phyloP scores from a whole-genome alignment of 257 asterid genomes.

The Solanum chmielewskii region DNA sequence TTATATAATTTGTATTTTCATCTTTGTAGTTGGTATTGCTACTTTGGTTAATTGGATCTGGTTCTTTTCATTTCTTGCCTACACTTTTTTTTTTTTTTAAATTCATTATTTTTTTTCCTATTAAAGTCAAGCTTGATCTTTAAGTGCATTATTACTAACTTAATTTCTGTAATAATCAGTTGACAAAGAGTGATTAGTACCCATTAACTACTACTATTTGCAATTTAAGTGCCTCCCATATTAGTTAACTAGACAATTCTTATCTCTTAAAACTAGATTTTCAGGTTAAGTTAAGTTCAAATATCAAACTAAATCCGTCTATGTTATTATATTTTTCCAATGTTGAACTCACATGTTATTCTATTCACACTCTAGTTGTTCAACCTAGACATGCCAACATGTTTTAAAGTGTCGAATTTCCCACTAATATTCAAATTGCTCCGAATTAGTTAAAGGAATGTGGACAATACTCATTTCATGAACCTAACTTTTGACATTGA shows the following conservation, averaged over 20 bases:
- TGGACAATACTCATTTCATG: too few species aligned
- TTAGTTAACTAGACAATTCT: neutral
- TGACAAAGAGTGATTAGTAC: neutral
- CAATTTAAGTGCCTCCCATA: neutral
- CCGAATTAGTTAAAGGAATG: too few species aligned
- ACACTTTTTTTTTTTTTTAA: neutral
- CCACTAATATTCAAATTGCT: too few species aligned
- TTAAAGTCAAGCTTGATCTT: neutral
- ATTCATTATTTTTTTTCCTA: neutral
- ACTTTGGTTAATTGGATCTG: neutral
- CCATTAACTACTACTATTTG: neutral
- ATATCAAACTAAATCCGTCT: neutral
- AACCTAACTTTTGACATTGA: too few species aligned
- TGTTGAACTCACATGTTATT: neutral
- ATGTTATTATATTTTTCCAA: neutral
- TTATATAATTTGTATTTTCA: neutral
- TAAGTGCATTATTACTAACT: neutral
- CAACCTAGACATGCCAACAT: neutral
- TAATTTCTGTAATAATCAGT: neutral
- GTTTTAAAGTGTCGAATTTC: neutral
- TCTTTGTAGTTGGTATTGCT: slow-evolving; percentile 10
- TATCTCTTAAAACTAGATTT: neutral
- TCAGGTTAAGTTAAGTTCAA: neutral
- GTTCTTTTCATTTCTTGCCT: neutral
- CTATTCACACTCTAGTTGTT: neutral